Evolutionary conservation across 169 alveolate species (phyloP), one percentile per base, ranked within the genome.

Genomic region (Cryptosporidium viatorum): DNA sequence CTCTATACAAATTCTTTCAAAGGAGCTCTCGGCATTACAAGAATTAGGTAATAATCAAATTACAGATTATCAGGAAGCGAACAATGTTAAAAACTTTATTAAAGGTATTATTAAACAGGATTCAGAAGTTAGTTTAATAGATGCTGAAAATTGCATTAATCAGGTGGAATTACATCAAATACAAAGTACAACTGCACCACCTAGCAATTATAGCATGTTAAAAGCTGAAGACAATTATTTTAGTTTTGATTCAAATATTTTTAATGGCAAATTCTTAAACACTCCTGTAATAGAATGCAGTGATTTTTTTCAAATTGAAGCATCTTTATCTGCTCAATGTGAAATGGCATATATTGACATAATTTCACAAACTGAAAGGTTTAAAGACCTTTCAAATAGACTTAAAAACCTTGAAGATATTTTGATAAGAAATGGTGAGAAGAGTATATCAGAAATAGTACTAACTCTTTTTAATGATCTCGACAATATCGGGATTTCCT

Each of bases 311-410:
- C 65, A 41, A 18, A 29, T 39, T 37, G 89, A 80, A 21, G 89
- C 89, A 8, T 80, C 80, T 2, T 55, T 80, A 16, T 80, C 89
- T 33, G 89, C 89, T 33, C 89, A 80, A 35, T 80, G 89, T 39
- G 89, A 80, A 62, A 80, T 80, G 89, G 89, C 89, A 5, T 80
- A 62, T 80, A 43, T 80, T 23, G 89, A 80, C 41, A 62, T 80
- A 1, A 37, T 80, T 29, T 69, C 71, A 21, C 89, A 80, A 48
- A 80, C 89, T 7, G 67, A 59, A 62, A 80, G 89, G 43, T 80
- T 80, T 33, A 80, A 21, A 35, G 9, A 10, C 16, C 43, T 80
- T 23, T 62, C 67, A 29, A 26, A 59, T 1, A 80, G 62, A 43
- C 67, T 80, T 12, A 65, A 39, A 23, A 6, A 12, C 14, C 68